Percentiles rank a stretch among this genome's conserved stretches.
Conservation (phyloP, 2,329 filamentous ascomycete genomes). For the Diaporthe sp. region DNA sequence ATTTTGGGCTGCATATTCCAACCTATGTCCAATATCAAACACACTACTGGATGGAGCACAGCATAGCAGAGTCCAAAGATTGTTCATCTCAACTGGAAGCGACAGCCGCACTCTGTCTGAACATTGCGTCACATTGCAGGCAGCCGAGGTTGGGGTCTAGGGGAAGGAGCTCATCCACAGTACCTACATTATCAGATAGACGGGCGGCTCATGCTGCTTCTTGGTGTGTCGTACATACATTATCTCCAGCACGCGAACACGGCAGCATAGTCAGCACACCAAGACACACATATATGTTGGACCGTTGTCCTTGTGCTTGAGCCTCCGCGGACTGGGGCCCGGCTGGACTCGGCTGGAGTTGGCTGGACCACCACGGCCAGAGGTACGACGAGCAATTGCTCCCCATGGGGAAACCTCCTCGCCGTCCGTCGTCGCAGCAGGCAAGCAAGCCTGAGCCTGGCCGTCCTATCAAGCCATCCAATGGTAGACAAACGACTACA, state of each 20-base stretch:
- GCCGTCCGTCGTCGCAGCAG: neutral
- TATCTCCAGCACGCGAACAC: constrained; percentile 1
- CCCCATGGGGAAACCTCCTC: neutral
- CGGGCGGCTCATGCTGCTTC: neutral
- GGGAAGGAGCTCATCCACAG: neutral
- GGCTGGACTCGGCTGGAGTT: neutral
- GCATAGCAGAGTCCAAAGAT: neutral
- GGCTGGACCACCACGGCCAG: neutral
- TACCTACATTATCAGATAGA: too few species aligned
- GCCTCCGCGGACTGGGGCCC: neutral
- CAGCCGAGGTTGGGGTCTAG: neutral
- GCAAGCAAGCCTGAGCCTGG: neutral
- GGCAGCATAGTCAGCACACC: neutral
- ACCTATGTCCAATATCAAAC: neutral
- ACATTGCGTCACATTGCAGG: neutral
- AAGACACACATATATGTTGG: neutral
- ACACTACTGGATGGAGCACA: neutral
- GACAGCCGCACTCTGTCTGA: neutral
- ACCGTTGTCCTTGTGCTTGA: neutral
- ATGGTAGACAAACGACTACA: neutral
- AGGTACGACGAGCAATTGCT: neutral
- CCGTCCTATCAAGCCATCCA: neutral
- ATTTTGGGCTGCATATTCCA: neutral
- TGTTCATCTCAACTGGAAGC: neutral
- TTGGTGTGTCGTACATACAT: neutral